Evolutionary conservation across 179 eudicot genomes (phyloP).

Genomic region (Beta lomatogona): DNA sequence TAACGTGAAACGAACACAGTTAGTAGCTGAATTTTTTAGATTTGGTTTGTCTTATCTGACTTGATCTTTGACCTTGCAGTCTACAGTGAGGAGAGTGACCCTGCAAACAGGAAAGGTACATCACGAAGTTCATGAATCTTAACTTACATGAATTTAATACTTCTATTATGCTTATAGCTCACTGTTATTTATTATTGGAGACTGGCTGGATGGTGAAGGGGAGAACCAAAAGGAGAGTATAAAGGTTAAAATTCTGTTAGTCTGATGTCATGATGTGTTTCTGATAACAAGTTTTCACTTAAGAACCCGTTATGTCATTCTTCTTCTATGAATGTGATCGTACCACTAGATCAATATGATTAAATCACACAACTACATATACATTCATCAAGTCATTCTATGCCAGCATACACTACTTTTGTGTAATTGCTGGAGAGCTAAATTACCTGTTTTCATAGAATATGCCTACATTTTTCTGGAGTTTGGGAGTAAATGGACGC

Average conservation of each 20-base stretch:
- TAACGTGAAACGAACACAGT: neutral
- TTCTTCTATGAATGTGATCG: no score
- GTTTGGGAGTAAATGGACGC: neutral
- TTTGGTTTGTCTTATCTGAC: conserved; percentile 3
- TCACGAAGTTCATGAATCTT: neutral
- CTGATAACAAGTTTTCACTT: no score
- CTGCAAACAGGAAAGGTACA: conserved; percentile 85
- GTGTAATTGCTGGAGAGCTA: neutral
- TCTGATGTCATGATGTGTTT: no score
- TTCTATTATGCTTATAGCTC: neutral
- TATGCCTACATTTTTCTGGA: neutral
- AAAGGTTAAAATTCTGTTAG: no score
- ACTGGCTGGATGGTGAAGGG: neutral
- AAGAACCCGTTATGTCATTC: no score
- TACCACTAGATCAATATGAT: neutral
- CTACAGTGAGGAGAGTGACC: conserved; percentile 79
- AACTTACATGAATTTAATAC: neutral
- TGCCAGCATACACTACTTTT: neutral
- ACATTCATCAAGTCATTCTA: neutral
- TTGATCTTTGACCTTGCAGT: conserved; percentile 57
- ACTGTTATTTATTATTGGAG: neutral
- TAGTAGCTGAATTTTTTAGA: neutral
- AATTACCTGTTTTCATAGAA: neutral
- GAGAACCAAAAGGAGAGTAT: neutral
- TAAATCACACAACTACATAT: neutral